phyloP scores from a whole-genome alignment of 2,329 filamentous ascomycete species.

The Pseudocercospora macadamiae region DNA sequence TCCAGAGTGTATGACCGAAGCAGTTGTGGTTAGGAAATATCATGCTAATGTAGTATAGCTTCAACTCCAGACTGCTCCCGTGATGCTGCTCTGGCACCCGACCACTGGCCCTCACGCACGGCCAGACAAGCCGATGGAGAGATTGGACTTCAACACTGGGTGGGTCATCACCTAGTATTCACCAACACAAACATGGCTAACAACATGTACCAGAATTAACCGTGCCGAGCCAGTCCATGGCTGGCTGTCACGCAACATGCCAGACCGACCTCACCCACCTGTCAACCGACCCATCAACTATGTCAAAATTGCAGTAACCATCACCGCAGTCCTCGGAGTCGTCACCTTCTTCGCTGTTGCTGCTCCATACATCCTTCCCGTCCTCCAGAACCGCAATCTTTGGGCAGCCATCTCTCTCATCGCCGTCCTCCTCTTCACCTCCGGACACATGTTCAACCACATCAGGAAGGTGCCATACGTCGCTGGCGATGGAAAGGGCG shows the following conservation, averaged over 20 bases:
- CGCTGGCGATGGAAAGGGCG: slow-evolving; percentile 78
- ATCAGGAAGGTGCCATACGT: slow-evolving; percentile 96
- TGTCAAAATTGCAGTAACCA: slow-evolving; percentile 68
- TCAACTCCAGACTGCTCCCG: slow-evolving; percentile 89
- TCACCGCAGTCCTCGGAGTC: slow-evolving; percentile 69
- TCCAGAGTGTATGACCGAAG: slow-evolving; percentile 74
- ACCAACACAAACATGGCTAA: not conserved
- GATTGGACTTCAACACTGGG: slow-evolving; percentile 85
- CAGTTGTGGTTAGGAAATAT: not conserved
- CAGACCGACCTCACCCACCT: slow-evolving; percentile 73
- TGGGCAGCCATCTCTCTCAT: slow-evolving; percentile 93
- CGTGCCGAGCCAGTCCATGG: slow-evolving; percentile 75
- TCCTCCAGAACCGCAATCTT: slow-evolving; percentile 86
- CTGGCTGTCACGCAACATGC: slow-evolving; percentile 79
- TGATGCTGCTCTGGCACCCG: slow-evolving; percentile 84
- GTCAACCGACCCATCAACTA: slow-evolving; percentile 88
- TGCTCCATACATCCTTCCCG: slow-evolving; percentile 76
- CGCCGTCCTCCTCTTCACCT: slow-evolving; percentile 87
- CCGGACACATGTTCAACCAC: slow-evolving; percentile 99
- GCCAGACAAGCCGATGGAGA: slow-evolving; percentile 66
- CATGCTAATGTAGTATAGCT: slow-evolving; percentile 61
- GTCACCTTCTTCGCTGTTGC: slow-evolving; percentile 71
- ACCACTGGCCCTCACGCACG: slow-evolving; percentile 80
- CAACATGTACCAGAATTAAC: slow-evolving; percentile 58
- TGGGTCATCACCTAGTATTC: slow-evolving; percentile 48